Evolutionary conservation across 306 rosid species (phyloP).

Genomic region (Cucumis cinereus): DNA sequence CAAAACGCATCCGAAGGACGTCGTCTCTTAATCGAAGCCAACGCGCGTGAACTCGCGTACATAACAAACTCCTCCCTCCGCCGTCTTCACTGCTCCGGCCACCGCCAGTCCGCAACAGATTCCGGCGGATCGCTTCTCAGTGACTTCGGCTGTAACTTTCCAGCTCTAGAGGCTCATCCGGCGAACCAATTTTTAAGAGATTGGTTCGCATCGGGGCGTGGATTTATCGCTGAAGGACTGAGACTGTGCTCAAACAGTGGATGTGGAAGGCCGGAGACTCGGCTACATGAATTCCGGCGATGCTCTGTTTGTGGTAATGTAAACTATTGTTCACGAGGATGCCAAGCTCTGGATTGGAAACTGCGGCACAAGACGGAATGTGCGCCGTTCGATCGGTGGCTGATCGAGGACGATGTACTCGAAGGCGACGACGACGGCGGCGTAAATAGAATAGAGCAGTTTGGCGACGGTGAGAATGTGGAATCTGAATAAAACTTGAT

Average conservation of each 20-base stretch:
- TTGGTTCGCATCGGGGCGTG: conserved; percentile 51
- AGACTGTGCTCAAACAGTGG: conserved; percentile 53
- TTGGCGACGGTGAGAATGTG: not conserved
- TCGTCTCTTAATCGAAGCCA: conserved; percentile 56
- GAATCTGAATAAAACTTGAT: conserved; percentile 3
- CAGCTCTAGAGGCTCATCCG: conserved; percentile 46
- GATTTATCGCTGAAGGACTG: conserved; percentile 16
- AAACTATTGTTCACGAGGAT: conserved; percentile 78
- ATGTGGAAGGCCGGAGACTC: conserved; percentile 73
- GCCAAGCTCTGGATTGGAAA: conserved; percentile 89
- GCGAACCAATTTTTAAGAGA: conserved; percentile 50
- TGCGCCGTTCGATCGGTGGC: conserved; percentile 7
- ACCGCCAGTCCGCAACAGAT: not conserved
- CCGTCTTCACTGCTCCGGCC: not conserved
- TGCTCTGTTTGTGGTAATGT: conserved; percentile 78
- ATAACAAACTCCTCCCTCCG: conserved; percentile 21
- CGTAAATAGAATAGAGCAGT: not conserved
- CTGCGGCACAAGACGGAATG: conserved; percentile 52
- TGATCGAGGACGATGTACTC: not conserved
- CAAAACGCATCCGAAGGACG: conserved; percentile 51
- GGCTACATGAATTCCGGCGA: conserved; percentile 74
- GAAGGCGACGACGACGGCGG: not conserved
- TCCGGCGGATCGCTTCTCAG: conserved; percentile 22
- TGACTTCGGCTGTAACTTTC: conserved; percentile 36
- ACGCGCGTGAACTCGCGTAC: conserved; percentile 49